Base-by-base conservation (phyloP, 2,329 filamentous ascomycete genomes). In the Furcasterigmium furcatum region DNA sequence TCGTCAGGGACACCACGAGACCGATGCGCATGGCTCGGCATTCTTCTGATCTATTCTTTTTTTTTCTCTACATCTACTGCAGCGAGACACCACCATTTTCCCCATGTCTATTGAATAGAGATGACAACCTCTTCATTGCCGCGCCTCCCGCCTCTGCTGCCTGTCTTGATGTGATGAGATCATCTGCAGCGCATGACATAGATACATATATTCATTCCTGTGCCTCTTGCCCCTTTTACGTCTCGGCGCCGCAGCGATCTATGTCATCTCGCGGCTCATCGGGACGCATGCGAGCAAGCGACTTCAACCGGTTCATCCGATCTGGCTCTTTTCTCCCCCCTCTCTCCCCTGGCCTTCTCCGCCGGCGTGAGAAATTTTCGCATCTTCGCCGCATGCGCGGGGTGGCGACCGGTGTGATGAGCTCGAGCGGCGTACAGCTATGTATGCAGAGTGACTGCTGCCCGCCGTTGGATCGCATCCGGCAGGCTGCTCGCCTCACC, bases 31-130 rank as follows among this genome's bases (percentile, higher is more conserved):
- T 36, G 34, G 16, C n/a, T 16, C 19, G n/a, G 34, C n/a, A 9
- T 18, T 36, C 19, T 19, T 20, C 12, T 36, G 16, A 2, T 10
- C 27, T 14, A 9, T 36, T 16, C 34, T 18, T 36, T 18, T 36
- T 10, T 16, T 16, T 32, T 12, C 27, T 14, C n/a, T n/a, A 13
- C 30, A 32, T 32, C 30, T 32, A 32, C 18, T 16, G 30, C 30
- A 32, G 13, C 30, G 30, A 13, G 30, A 32, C 30, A n/a, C 30
- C 13, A 8, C 25, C n/a, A n/a, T 29, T 16, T 32, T 16, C 44
- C 13, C 47, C 35, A 41, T 44, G 35, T 39, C 47, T 36, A 42
- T 43, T 44, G 45, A 49, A 49, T 44, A 47, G 41, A 47, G 38
- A 25, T 46, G 44, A 42, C 41, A 41, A 19, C 27, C 30, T 41